Percentiles rank a stretch among this genome's conserved stretches.
These are phyloP conservation scores for Ceratocystis albifundus DNA, from an alignment of 2,329 filamentous ascomycete genomes.

Conservation along the genomic window DNA sequence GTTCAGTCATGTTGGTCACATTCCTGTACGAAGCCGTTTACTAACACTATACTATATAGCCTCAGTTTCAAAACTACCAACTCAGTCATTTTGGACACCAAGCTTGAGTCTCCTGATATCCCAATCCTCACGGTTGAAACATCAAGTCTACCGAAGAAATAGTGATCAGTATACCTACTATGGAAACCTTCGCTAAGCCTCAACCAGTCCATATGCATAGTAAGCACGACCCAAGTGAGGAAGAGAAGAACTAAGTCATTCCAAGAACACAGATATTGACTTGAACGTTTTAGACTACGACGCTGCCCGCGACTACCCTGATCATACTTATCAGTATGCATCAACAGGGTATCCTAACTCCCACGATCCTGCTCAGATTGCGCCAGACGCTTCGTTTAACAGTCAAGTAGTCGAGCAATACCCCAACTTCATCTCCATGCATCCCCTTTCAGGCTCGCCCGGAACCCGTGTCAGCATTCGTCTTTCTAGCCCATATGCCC, in stretches of 20 bases:
- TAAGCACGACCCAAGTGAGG: constrained; percentile 40
- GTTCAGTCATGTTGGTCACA: background rate
- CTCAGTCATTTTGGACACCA: constrained; percentile 44
- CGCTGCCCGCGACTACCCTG: constrained; percentile 49
- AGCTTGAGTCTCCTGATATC: constrained; percentile 47
- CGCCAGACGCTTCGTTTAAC: constrained; percentile 41
- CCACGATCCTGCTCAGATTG: constrained; percentile 31
- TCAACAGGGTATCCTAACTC: constrained; percentile 32
- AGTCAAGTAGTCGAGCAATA: constrained; percentile 57
- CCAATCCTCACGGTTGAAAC: constrained; percentile 47
- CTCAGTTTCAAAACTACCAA: constrained; percentile 28
- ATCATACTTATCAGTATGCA: constrained; percentile 43
- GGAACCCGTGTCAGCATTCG: constrained; percentile 63
- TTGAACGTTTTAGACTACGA: constrained; percentile 41
- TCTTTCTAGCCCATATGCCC: constrained; percentile 54
- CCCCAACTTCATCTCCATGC: constrained; percentile 40
- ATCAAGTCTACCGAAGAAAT: constrained; percentile 42
- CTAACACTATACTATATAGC: background rate
- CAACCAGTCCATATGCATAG: constrained; percentile 69
- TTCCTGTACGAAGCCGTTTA: background rate
- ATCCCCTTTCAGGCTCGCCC: constrained; percentile 55
- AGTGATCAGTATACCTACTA: constrained; percentile 35
- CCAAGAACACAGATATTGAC: background rate
- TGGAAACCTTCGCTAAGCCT: constrained; percentile 58
- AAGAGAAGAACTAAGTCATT: background rate